phyloP scores from a whole-genome alignment of 768 basidiomycete species.

The Leucosporidium scottii region DNA sequence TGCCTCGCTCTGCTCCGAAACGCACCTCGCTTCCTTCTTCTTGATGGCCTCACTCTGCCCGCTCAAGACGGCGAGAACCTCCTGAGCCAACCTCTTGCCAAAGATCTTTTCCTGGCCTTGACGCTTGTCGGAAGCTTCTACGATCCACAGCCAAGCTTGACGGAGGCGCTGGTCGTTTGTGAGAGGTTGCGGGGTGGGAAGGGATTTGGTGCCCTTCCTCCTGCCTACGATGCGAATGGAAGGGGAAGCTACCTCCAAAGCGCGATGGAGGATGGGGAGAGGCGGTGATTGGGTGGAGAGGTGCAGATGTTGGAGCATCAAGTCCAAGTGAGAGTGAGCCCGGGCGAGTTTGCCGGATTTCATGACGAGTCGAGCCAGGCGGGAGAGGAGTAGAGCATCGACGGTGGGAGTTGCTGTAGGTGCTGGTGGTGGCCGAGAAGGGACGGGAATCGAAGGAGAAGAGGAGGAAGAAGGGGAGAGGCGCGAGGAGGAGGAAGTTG shows the following conservation, averaged over 20 bases:
- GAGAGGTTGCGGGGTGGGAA: constrained; percentile 61
- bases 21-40: constrained; percentile 51
- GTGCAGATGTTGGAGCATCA: constrained; percentile 65
- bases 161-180: constrained; percentile 71
- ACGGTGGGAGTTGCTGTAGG: constrained; percentile 36
- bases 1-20: constrained; percentile 45
- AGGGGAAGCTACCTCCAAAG: constrained; percentile 62
- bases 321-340: constrained; percentile 53
- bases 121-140: constrained; percentile 55
- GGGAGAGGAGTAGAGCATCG: constrained; percentile 18
- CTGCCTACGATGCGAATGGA: constrained; percentile 57
- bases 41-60: constrained; percentile 54
- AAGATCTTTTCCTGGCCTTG: constrained; percentile 50
- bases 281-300: constrained; percentile 69
- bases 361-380: constrained; percentile 56
- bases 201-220: constrained; percentile 59
- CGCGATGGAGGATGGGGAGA: constrained; percentile 67
- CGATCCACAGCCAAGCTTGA: constrained; percentile 63
- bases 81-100: constrained; percentile 67
- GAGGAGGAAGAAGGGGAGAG: no score
- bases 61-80: constrained; percentile 64
- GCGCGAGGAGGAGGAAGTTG: no score
- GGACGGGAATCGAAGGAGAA: no score
- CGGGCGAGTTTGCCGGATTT: constrained; percentile 58
- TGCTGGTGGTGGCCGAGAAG: no score